Percentiles rank a stretch among this genome's conserved stretches.
phyloP scores from a whole-genome alignment of 1,284 basidiomycete species.

The Ceratobasidium sp. region DNA sequence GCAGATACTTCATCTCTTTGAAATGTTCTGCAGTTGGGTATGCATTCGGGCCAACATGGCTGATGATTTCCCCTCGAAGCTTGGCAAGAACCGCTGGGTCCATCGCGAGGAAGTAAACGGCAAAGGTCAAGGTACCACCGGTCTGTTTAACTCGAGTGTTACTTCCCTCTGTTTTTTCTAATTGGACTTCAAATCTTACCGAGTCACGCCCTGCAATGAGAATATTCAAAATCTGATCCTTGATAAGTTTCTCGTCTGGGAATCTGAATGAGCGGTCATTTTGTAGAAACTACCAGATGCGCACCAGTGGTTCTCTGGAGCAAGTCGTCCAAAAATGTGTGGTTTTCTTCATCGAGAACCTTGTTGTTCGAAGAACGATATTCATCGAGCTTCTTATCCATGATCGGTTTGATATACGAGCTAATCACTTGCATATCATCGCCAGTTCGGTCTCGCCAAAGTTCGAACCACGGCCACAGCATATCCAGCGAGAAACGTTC shows the following conservation, averaged over 20 bases:
- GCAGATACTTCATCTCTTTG: slow-evolving; percentile 48
- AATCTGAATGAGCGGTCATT: background rate
- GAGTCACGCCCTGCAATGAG: slow-evolving; percentile 30
- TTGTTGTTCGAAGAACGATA: slow-evolving; percentile 53
- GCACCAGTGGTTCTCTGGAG: slow-evolving; percentile 19
- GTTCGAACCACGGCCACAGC: slow-evolving; percentile 74
- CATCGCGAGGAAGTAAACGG: slow-evolving; percentile 52
- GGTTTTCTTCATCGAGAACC: background rate
- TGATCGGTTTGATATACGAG: slow-evolving; percentile 72
- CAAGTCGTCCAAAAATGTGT: slow-evolving; percentile 24
- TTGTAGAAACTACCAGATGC: background rate
- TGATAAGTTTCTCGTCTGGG: background rate
- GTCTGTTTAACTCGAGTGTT: background rate
- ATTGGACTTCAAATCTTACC: background rate
- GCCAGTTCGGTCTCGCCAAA: slow-evolving; percentile 70
- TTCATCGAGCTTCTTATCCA: slow-evolving; percentile 66
- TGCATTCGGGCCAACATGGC: slow-evolving; percentile 27
- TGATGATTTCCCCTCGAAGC: slow-evolving; percentile 51
- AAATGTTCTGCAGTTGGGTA: slow-evolving; percentile 47
- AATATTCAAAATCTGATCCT: slow-evolving; percentile 24
- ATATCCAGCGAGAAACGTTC: slow-evolving; percentile 64
- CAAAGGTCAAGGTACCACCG: slow-evolving; percentile 47
- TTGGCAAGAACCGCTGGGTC: slow-evolving; percentile 45
- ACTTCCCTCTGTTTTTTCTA: background rate
- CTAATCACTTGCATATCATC: slow-evolving; percentile 67